Base-by-base conservation (phyloP, 75 land plant species). In the Larix kaempferi region DNA sequence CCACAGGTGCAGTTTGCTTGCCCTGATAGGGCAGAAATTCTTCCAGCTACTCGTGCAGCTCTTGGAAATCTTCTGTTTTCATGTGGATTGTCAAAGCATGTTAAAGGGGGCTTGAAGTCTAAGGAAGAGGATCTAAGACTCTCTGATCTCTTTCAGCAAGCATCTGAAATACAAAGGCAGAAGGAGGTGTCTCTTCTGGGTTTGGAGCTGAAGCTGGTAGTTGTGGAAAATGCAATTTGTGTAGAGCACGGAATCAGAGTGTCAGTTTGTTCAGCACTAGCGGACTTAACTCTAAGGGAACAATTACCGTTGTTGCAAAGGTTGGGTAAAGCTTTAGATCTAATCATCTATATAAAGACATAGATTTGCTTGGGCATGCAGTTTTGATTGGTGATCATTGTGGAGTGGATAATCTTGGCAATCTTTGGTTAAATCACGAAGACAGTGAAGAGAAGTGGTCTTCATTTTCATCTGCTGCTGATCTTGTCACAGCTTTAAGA, bases 391-490 rank as follows among this genome's bases (percentile, higher is more conserved):
- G n/a, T n/a, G n/a, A n/a, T n/a, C n/a, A n/a, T n/a, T n/a, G n/a
- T n/a, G n/a, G n/a, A n/a, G n/a, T n/a, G n/a, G n/a, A 85, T 78
- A 78, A 80, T 11, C 77, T 85, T 67, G 87, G 87, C 2, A 85
- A 85, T 66, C 37, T 82, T 23, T 85, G 84, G 84, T 52, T 82
- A 55, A 72, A 74, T 27, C 72, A 79, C 57, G 78, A 79, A 39
- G 84, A 76, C 52, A 66, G 27, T 75, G 61, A 55, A 19, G 81
- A 78, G 22, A 58, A 54, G 27, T 85, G 87, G 87, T 59, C 78
- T 27, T n/a, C 83, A 59, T 85, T 75, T 69, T 55, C 82, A 13
- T 52, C 49, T 15, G 54, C 71, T 74, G 81, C 63, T 39, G 81
- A 85, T 75, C 62, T 85, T 39, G 49, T 25, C 21, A 65, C 64